These are phyloP conservation scores for Ambrosia hybrid DNA, from an alignment of 140 eudicot genomes.

Conservation along the genomic window DNA sequence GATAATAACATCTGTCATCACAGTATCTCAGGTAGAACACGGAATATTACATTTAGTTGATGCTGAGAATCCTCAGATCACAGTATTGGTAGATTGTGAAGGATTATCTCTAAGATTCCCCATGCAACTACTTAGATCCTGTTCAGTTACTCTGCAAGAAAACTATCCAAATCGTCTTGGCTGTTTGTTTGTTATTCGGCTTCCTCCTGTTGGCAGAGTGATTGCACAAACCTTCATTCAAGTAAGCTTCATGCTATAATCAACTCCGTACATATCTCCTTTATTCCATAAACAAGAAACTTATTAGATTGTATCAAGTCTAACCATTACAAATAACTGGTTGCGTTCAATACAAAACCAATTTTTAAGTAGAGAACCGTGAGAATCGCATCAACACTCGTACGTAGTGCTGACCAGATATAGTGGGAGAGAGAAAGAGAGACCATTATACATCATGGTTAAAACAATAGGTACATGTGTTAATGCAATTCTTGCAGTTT, in stretches of 20 bases:
- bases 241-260: slow-evolving; percentile 40
- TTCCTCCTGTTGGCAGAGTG: slow-evolving; percentile 88
- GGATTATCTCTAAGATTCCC: slow-evolving; percentile 84
- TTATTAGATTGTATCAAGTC: no score
- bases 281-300: no score
- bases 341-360: no score
- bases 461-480: no score
- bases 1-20: slow-evolving; percentile 22
- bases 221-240: slow-evolving; percentile 83
- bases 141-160: slow-evolving; percentile 78
- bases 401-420: no score
- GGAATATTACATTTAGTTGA: slow-evolving; percentile 76
- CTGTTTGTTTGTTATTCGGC: slow-evolving; percentile 66
- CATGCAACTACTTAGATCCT: slow-evolving; percentile 80
- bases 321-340: no score
- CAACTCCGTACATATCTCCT: no score
- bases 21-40: slow-evolving; percentile 95
- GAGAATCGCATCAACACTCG: no score
- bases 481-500: no score
- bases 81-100: slow-evolving; percentile 88
- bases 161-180: slow-evolving; percentile 87
- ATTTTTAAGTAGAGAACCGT: no score
- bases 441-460: no score
- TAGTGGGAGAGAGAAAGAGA: no score
- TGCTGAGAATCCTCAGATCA: slow-evolving; percentile 55